Base-by-base conservation (phyloP, 2,329 filamentous ascomycete species). In the Talaromyces albobiverticillius region DNA sequence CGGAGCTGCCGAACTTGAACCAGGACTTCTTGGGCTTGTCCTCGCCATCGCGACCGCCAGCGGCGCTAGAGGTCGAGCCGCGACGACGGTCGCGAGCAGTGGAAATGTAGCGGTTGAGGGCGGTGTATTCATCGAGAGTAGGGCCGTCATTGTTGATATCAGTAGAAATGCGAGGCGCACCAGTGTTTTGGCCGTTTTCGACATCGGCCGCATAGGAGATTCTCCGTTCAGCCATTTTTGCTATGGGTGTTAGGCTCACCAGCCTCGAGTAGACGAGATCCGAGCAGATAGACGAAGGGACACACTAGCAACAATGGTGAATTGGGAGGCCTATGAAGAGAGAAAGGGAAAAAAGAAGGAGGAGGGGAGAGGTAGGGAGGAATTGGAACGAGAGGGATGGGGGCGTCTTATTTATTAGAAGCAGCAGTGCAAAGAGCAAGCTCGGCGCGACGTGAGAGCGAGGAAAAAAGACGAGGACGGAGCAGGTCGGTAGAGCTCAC, bases 61-160 rank as follows among this genome's bases (percentile, higher is more conserved):
- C 72, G 38, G 26, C 70, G 50, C 64, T 65, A 18, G 65, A 67
- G 3, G 71, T 72, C 41, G 67, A 66, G 49, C 74, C 72, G 64
- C 79, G 78, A 53, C 79, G 62, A 52, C 67, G 76, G 68, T 84
- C 82, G 66, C 80, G 78, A 71, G 84, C 84, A 64, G 79, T 81
- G 57, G 81, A 82, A 67, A 85, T 85, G 74, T 82, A 85, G 68
- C 82, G 79, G 61, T 84, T 81, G 49, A 85, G 75, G 46, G 81
- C 80, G 60, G 79, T 78, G 69, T 84, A 85, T 69, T 85, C 82
- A 69, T 83, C 82, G 71, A 59, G 57, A n/a, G 32, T 16, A 14
- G 36, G 25, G 49, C 23, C 31, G 9, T 54, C 51, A 42, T 68
- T 65, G 56, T 65, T 64, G 48, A 65, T 57, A 20, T 67, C 68